Conservation (phyloP, 2,329 filamentous ascomycete genomes). For the Fusarium fujikuroi region DNA sequence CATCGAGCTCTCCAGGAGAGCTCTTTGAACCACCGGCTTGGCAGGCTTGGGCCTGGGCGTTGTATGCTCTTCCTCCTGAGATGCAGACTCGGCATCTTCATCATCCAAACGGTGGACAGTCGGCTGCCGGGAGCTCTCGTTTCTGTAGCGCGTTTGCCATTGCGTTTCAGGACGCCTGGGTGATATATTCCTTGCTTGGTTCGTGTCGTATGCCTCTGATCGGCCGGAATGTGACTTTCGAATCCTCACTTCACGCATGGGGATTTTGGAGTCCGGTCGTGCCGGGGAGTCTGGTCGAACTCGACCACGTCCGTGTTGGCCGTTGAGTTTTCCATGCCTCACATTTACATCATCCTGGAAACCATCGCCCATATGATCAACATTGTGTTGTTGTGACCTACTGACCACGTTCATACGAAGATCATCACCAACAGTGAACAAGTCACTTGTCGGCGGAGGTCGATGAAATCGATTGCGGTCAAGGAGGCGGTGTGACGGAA, state of each 20-base stretch:
- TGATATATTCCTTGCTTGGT: constrained; percentile 40
- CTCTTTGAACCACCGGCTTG: constrained; percentile 31
- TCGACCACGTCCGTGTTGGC: constrained; percentile 28
- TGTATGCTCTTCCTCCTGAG: constrained; percentile 37
- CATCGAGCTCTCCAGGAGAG: constrained; percentile 40
- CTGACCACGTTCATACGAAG: constrained; percentile 51
- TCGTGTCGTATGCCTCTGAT: constrained; percentile 33
- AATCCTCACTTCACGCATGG: constrained; percentile 52
- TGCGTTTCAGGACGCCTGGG: constrained; percentile 38
- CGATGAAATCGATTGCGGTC: constrained; percentile 25
- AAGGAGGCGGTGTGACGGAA: constrained; percentile 23
- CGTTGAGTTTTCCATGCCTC: constrained; percentile 29
- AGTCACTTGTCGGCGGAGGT: constrained; percentile 12
- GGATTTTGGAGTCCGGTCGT: constrained; percentile 49
- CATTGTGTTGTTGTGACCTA: constrained; percentile 39
- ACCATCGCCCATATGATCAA: constrained; percentile 48
- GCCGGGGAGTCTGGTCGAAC: constrained; percentile 40
- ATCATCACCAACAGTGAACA: constrained; percentile 50
- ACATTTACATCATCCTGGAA: constrained; percentile 43
- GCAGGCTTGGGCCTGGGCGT: constrained; percentile 41
- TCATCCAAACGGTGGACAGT: constrained; percentile 39
- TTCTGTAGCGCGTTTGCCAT: constrained; percentile 34
- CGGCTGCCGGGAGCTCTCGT: constrained; percentile 31
- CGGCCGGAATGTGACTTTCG: constrained; percentile 41
- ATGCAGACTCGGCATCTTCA: constrained; percentile 35